phyloP scores from a whole-genome alignment of 805 yeast species.

The Schwanniomyces vanrijiae region DNA sequence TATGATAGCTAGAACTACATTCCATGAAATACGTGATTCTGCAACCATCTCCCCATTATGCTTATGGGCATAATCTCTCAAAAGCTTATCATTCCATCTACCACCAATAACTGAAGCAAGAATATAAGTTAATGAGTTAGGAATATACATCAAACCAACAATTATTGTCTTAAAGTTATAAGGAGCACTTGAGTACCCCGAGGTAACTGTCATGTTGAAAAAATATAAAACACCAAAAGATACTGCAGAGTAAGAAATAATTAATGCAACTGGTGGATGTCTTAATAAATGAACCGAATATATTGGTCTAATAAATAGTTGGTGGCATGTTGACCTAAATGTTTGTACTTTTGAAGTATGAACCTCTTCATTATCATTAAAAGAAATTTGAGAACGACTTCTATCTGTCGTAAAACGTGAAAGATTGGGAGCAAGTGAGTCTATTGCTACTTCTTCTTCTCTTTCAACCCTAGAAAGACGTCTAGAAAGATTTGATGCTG shows the following conservation, averaged over 20 bases:
- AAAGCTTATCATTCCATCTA: conserved; percentile 66
- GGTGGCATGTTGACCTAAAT: conserved; percentile 34
- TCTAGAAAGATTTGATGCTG: conserved; percentile 33
- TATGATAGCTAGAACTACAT: conserved; percentile 63
- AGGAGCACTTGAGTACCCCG: conserved; percentile 60
- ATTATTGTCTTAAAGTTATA: conserved; percentile 66
- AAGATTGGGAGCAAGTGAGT: conserved; percentile 39
- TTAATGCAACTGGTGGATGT: conserved; percentile 73
- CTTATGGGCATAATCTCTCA: conserved; percentile 49
- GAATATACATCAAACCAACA: conserved; percentile 76
- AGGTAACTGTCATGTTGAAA: conserved; percentile 71
- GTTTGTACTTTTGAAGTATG: neutral
- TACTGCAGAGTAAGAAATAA: conserved; percentile 67
- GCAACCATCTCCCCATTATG: conserved; percentile 70
- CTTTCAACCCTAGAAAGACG: conserved; percentile 10
- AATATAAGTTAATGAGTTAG: conserved; percentile 77
- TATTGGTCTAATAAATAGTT: conserved; percentile 56
- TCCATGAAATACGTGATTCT: conserved; percentile 77
- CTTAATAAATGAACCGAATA: conserved; percentile 59
- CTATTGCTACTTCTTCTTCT: conserved; percentile 36
- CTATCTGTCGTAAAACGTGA: conserved; percentile 35
- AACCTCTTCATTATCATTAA: conserved; percentile 2
- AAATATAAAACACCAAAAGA: conserved; percentile 70
- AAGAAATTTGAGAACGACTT: conserved; percentile 20
- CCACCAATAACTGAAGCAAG: conserved; percentile 82